Conservation (phyloP, 139 green algal species). For the Penium margaritaceum region DNA sequence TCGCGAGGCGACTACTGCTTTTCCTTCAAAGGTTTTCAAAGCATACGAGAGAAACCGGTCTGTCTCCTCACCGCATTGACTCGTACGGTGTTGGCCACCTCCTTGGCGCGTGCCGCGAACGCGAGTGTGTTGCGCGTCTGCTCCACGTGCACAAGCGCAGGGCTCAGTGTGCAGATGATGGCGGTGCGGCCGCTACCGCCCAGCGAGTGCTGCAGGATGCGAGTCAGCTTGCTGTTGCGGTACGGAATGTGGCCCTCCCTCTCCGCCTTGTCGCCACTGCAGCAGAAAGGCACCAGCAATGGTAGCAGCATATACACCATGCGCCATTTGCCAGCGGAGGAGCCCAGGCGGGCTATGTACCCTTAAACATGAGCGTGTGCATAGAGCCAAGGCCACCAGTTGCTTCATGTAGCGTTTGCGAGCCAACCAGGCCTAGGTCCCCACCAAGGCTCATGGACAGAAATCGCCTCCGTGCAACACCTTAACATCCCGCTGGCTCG, state of each 20-base stretch:
- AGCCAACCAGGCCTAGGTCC: too few relatives aligned
- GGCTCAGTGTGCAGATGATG: constrained; percentile 55
- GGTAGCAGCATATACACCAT: not conserved
- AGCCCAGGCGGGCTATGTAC: too few relatives aligned
- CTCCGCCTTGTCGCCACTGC: constrained; percentile 24
- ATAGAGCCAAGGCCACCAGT: too few relatives aligned
- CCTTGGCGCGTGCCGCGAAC: constrained; percentile 69
- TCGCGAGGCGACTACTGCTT: too few relatives aligned
- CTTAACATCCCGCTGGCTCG: too few relatives aligned
- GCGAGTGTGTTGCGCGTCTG: constrained; percentile 56
- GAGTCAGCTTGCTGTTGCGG: constrained; percentile 89
- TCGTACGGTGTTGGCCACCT: constrained; percentile 70
- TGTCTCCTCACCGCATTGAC: constrained; percentile 51
- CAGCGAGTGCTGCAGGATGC: constrained; percentile 65
- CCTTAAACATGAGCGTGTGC: too few relatives aligned
- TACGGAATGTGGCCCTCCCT: constrained; percentile 65
- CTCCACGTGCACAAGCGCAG: constrained; percentile 44
- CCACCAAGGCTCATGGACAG: too few relatives aligned
- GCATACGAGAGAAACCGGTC: too few relatives aligned
- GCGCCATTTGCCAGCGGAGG: too few relatives aligned
- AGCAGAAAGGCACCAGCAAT: not conserved
- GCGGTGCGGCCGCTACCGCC: constrained; percentile 53
- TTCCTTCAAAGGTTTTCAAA: too few relatives aligned
- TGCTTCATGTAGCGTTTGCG: too few relatives aligned
- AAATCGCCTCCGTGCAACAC: too few relatives aligned